phyloP scores from a whole-genome alignment of 805 yeast species.

The Sugiyamaella qingdaonensis region DNA sequence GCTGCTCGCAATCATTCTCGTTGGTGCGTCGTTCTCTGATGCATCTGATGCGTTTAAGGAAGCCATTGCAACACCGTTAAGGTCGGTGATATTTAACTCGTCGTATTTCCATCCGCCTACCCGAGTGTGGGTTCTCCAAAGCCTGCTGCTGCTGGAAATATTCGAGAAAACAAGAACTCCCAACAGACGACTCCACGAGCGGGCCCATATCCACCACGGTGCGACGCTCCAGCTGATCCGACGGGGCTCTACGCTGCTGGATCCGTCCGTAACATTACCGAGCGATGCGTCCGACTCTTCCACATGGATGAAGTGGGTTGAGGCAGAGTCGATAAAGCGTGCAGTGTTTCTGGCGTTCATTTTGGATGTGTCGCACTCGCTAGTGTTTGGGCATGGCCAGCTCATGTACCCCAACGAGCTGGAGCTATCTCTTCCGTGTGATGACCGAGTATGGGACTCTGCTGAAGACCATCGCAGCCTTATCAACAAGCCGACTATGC shows the following conservation, averaged over 20 bases:
- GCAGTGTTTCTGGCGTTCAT: slow-evolving; percentile 77
- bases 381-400: slow-evolving; percentile 69
- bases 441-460: slow-evolving; percentile 54
- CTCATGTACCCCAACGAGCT: slow-evolving; percentile 54
- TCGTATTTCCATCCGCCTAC: slow-evolving; percentile 76
- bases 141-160: slow-evolving; percentile 64
- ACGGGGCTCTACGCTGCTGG: slow-evolving; percentile 49
- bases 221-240: slow-evolving; percentile 74
- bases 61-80: slow-evolving; percentile 51
- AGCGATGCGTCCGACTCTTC: slow-evolving; percentile 27
- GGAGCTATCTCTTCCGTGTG: slow-evolving; percentile 58
- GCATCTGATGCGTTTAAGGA: slow-evolving; percentile 36
- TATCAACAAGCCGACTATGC: slow-evolving; percentile 23
- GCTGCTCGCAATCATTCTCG: slow-evolving; percentile 49
- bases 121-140: slow-evolving; percentile 68
- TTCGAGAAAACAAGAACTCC: slow-evolving; percentile 66
- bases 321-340: slow-evolving; percentile 71
- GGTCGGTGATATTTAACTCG: slow-evolving; percentile 68
- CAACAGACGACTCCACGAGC: slow-evolving; percentile 64
- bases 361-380: slow-evolving; percentile 71
- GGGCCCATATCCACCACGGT: slow-evolving; percentile 83
- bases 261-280: slow-evolving; percentile 28
- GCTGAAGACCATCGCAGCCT: slow-evolving; percentile 21
- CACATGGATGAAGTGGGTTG: slow-evolving; percentile 65
- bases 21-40: slow-evolving; percentile 42